Base-by-base conservation (phyloP, 805 yeast genomes). In the Candida caryicola region DNA sequence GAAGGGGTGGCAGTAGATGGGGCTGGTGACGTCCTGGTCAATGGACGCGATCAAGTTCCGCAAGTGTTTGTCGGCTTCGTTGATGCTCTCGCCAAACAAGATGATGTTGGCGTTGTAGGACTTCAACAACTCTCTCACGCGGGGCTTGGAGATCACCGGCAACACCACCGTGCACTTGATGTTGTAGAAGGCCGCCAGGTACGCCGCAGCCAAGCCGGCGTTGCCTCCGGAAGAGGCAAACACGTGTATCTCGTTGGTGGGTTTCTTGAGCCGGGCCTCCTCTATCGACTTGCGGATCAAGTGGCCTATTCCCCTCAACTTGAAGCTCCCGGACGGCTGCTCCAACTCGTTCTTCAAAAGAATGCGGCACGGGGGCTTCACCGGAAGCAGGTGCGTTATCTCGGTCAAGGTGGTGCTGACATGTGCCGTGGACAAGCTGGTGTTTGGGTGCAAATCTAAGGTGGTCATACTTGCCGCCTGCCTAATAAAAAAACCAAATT, bases 121-220 rank as follows among this genome's bases (percentile, higher is more conserved):
- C 32, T 57, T 54, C 29, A 82, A 69, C 44, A 72, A 69, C 8
- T 63, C 62, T 5, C 65, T 55, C 59, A 81, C 77, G 18, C 66
- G 60, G 2, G 49, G 50, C 37, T 72, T 71, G 8, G 85, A 69
- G 3, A 66, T 55, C 1, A 50, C 55, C 1, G 88, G 88, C 1
- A 82, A 75, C 0, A 77, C 84, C 2, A 82, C 85, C 0, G 83
- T 78, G 47, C 82, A 77, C n/a, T 52, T 47, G 1, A 54, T 71
- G 40, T 40, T 57, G 48, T 54, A 64, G 52, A 37, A 59, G 34
- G 41, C 45, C 2, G 77, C 67, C 23, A 77, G 66, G 33, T 65
- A 66, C 0, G 79, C 76, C 5, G 79, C 80, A 4, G 81, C 81
- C 37, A 73, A 60, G 1, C 78, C 78, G 12, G 78, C 78, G 44